Percentiles rank a stretch among this genome's conserved stretches.
phyloP scores from a whole-genome alignment of 1,139 yeast genomes.

The Saccharomyces hybrid region DNA sequence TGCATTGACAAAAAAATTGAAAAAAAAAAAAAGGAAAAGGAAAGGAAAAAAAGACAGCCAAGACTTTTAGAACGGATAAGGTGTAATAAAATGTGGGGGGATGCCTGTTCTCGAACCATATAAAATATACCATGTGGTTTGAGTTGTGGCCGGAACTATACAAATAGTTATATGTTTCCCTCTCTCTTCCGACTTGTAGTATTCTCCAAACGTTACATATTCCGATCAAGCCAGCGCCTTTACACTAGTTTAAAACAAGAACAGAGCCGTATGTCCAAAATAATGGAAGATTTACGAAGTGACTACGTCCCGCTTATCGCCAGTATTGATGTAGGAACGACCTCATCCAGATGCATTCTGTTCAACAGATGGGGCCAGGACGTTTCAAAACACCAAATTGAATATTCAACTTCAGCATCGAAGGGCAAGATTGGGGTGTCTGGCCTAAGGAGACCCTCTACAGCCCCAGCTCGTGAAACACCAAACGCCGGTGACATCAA shows the following conservation, averaged over 20 bases:
- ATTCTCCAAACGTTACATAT: neutral
- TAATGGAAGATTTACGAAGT: neutral
- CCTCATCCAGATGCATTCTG: constrained; percentile 85
- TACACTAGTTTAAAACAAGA: neutral
- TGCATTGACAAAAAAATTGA: neutral
- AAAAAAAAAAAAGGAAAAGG: neutral
- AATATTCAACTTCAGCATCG: constrained; percentile 66
- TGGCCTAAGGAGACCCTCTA: constrained; percentile 27
- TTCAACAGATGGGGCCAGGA: constrained; percentile 69
- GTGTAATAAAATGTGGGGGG: neutral
- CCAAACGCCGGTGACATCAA: constrained; percentile 1
- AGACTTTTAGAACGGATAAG: neutral
- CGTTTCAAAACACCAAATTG: constrained; percentile 82
- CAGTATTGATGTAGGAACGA: constrained; percentile 86
- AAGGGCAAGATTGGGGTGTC: constrained; percentile 34
- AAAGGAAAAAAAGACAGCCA: neutral
- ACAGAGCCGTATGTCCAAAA: neutral
- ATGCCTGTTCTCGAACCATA: neutral
- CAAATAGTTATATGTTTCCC: neutral
- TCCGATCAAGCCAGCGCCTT: neutral
- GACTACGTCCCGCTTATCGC: constrained; percentile 46
- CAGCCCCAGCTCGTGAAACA: constrained; percentile 1
- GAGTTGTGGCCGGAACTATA: neutral
- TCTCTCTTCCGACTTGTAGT: neutral
- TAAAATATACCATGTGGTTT: neutral